A percentile compares a stretch with the other conserved stretches of the same genome.
phyloP scores from a whole-genome alignment of 371 early-diverging fungal species.

The Apophysomyces sp. region DNA sequence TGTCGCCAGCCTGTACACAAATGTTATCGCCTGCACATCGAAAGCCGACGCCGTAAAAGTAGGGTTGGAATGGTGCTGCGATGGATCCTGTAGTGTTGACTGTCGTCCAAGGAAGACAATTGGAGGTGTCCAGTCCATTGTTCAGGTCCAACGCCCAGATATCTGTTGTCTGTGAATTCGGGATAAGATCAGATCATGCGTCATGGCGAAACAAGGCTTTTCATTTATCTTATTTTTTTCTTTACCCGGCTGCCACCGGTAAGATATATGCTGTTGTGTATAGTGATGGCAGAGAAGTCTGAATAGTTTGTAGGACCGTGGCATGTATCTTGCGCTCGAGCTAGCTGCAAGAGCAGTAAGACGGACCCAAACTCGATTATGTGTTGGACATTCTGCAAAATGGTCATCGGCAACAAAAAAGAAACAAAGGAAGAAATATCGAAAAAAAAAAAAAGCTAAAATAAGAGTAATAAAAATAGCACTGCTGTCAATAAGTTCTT shows the following conservation, averaged over 20 bases:
- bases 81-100: background rate
- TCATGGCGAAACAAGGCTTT: background rate
- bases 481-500: background rate
- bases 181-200: background rate
- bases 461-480: background rate
- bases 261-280: constrained; percentile 11
- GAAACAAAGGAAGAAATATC: background rate
- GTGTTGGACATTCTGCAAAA: background rate
- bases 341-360: background rate
- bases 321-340: background rate
- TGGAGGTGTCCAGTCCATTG: constrained; percentile 18
- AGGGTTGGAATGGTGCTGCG: constrained; percentile 8
- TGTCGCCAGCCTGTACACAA: constrained; percentile 14
- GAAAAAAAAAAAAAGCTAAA: background rate
- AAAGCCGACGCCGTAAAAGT: constrained; percentile 15
- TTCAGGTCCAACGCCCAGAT: constrained; percentile 29
- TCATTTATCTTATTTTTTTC: background rate
- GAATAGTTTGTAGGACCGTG: constrained; percentile 12
- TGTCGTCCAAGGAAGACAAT: constrained; percentile 20
- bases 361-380: background rate
- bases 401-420: background rate
- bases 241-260: constrained; percentile 17
- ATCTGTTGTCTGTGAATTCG: background rate
- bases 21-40: constrained; percentile 1
- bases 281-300: constrained; percentile 19